Conservation (phyloP, 208 protist species). For the Leishmania martiniquensis region DNA sequence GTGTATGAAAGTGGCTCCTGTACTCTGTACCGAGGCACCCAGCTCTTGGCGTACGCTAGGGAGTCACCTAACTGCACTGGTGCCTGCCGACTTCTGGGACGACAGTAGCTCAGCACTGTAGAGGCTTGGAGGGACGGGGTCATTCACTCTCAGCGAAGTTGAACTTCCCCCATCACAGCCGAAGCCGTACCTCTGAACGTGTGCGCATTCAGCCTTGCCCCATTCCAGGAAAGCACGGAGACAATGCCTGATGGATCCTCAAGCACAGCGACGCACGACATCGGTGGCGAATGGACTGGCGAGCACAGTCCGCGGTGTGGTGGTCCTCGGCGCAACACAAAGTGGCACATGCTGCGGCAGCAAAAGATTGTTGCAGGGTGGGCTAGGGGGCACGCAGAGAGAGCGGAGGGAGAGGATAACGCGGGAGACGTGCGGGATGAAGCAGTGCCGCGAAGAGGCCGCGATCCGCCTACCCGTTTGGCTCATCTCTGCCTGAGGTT, state of each 20-base stretch:
- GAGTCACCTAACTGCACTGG: slow-evolving; percentile 23
- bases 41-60: slow-evolving; percentile 12
- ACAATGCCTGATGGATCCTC: neutral
- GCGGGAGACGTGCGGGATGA: neutral
- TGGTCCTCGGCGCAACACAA: neutral
- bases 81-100: slow-evolving; percentile 25
- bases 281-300: neutral
- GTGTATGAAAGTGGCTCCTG: slow-evolving; percentile 13
- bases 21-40: slow-evolving; percentile 31
- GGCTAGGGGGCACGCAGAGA: too few species aligned
- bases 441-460: neutral
- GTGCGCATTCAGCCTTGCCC: neutral
- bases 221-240: neutral
- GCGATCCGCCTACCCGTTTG: neutral
- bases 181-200: slow-evolving; percentile 21
- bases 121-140: slow-evolving; percentile 19
- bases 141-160: slow-evolving; percentile 29
- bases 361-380: neutral
- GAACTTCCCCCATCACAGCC: slow-evolving; percentile 29
- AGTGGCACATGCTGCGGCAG: neutral
- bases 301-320: neutral
- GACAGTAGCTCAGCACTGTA: slow-evolving; percentile 23
- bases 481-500: neutral
- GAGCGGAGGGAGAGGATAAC: neutral
- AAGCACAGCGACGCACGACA: slow-evolving; percentile 1